Conservation (phyloP, 345 rosid species). For the Citrus australasica region DNA sequence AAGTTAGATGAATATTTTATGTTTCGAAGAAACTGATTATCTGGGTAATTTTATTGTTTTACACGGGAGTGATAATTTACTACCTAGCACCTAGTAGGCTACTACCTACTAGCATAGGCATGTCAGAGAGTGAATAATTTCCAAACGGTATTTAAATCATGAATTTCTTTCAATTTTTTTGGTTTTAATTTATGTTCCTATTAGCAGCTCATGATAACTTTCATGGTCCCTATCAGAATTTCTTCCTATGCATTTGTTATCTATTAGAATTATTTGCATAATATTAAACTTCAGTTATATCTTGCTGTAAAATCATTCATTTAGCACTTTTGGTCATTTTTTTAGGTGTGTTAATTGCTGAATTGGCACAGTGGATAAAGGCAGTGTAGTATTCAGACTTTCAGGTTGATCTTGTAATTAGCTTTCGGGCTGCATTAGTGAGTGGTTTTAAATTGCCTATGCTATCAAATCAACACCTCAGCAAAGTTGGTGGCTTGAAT, state of each 20-base stretch:
- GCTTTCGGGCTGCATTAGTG: background rate
- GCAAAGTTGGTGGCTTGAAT: slow-evolving; percentile 12
- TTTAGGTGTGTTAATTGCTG: slow-evolving; percentile 3
- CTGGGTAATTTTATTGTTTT: slow-evolving; percentile 9
- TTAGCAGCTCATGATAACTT: no score
- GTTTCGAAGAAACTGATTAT: slow-evolving; percentile 5
- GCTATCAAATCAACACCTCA: background rate
- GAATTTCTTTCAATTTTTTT: background rate
- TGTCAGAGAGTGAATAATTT: background rate
- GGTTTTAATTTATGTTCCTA: background rate
- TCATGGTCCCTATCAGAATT: background rate
- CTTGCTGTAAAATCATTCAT: background rate
- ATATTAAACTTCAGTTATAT: background rate
- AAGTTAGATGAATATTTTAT: background rate
- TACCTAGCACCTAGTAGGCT: background rate
- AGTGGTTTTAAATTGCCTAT: slow-evolving; percentile 4
- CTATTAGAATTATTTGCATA: background rate
- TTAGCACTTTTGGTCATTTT: background rate
- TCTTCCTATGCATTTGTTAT: background rate
- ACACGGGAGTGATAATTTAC: background rate
- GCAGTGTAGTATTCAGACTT: background rate
- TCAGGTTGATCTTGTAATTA: background rate
- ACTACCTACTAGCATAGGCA: background rate
- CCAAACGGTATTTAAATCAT: background rate
- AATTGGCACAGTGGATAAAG: slow-evolving; percentile 15